Base-by-base conservation (phyloP, 2,329 filamentous ascomycete genomes). In the Penicillium sp. region DNA sequence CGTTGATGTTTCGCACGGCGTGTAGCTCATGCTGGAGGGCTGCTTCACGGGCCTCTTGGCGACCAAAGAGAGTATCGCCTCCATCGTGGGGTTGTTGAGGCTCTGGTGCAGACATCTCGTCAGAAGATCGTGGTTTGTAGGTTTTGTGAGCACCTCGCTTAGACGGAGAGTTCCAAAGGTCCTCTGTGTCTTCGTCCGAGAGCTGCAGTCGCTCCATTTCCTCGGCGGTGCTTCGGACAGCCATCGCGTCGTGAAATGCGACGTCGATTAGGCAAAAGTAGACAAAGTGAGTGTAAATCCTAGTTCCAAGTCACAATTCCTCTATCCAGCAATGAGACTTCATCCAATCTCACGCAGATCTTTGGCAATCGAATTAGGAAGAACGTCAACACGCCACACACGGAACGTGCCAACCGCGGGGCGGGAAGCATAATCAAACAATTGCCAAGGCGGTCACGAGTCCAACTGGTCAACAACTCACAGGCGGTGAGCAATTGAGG, bases 1-100 rank as follows among this genome's bases (percentile, higher is more conserved):
- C 84, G 76, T 99, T 99, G 72, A 98, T 90, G 66, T 89, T 89
- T 59, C 89, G 87, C 35, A 99, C 88, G 50, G 88, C 90, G 62
- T 92, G 88, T 31, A 98, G 80, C 77, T 99, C 95, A 56, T 85
- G 87, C 16, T 85, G 88, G 66, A 99, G 80, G 14, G 86, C 84
- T 2, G 86, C 86, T 62, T 96, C 91, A 47, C 90, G 88, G 19
- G 84, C 82, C 69, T 90, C 86, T 66, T 89, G 83, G 3, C 81
- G 78, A 62, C 89, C 88, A 68, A 87, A 87, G 51, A 82, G 77
- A 43, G 82, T 81, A 59, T 83, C 81, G 63, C 76, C 58, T 6
- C 44, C 73, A 75, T 84, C 69, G 75, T 74, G 64, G 75, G 81
- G 19, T 40, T 66, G 60, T 63, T 73, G 70, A 54, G 74, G 60